These are phyloP conservation scores for Metarhizium brunneum DNA, from an alignment of 2,329 filamentous ascomycete genomes.

Conservation along the genomic window DNA sequence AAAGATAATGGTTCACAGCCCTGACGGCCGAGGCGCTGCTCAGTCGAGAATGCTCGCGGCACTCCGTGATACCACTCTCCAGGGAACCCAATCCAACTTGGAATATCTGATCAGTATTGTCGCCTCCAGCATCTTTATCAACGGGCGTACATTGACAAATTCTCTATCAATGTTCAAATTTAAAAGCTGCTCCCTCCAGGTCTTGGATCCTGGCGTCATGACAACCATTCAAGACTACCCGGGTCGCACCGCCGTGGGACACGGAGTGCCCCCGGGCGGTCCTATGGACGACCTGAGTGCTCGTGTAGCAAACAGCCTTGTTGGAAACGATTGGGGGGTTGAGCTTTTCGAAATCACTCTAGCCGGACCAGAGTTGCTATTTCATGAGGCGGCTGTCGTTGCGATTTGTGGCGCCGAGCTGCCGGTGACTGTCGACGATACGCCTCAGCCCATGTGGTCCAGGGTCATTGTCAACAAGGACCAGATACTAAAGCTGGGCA, in stretches of 20 bases:
- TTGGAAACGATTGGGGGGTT: slow-evolving; percentile 40
- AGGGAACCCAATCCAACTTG: slow-evolving; percentile 43
- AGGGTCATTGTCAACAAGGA: slow-evolving; percentile 39
- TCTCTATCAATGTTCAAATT: slow-evolving; percentile 43
- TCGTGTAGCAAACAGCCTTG: slow-evolving; percentile 49
- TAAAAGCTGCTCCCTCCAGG: slow-evolving; percentile 40
- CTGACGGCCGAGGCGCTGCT: slow-evolving; percentile 20
- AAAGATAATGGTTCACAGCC: slow-evolving; percentile 48
- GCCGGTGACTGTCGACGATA: slow-evolving; percentile 39
- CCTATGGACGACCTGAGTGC: slow-evolving; percentile 54
- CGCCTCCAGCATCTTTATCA: slow-evolving; percentile 31
- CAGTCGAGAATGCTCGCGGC: slow-evolving; percentile 33
- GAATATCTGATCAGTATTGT: slow-evolving; percentile 44
- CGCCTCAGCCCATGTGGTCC: slow-evolving; percentile 43
- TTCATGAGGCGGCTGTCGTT: slow-evolving; percentile 43
- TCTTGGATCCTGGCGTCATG: slow-evolving; percentile 45
- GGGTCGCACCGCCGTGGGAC: slow-evolving; percentile 44
- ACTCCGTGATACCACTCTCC: slow-evolving; percentile 33
- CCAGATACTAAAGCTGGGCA: slow-evolving; percentile 40
- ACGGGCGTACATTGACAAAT: slow-evolving; percentile 46
- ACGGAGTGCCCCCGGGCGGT: slow-evolving; percentile 49
- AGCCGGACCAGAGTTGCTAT: slow-evolving; percentile 48
- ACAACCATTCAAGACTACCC: slow-evolving; percentile 51
- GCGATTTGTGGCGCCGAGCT: slow-evolving; percentile 48
- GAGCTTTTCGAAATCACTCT: slow-evolving; percentile 53